Evolutionary conservation across 1,284 basidiomycete species (phyloP).

Genomic region (Tausonia pullulans): DNA sequence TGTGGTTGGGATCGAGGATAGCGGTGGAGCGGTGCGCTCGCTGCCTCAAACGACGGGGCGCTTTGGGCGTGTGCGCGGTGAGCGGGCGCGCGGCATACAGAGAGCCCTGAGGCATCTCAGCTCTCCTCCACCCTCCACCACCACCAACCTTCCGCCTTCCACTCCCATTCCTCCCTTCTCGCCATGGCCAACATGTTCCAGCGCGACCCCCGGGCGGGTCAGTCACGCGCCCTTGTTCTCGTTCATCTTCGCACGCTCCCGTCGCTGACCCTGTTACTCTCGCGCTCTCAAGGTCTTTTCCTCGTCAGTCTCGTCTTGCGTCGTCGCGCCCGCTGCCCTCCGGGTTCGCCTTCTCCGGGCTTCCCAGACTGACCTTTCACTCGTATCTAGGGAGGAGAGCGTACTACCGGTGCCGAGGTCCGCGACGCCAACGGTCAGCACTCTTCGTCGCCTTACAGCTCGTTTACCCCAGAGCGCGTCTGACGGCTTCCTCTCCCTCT

Average conservation of each 20-base stretch:
- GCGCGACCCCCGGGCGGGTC: constrained; percentile 34
- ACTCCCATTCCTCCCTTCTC: not conserved
- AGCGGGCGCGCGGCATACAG: too few species aligned
- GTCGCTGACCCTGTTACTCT: constrained; percentile 10
- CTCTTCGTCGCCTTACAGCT: constrained; percentile 3
- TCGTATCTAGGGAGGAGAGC: constrained; percentile 76
- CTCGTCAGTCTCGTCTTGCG: not conserved
- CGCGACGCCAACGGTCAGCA: constrained; percentile 84
- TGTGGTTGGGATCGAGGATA: not conserved
- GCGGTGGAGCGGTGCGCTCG: too few species aligned
- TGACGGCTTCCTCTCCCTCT: constrained; percentile 14
- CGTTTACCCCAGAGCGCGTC: not conserved
- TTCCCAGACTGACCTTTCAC: constrained; percentile 23
- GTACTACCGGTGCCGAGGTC: constrained; percentile 89
- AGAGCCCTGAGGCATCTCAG: not conserved
- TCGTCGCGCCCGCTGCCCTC: not conserved
- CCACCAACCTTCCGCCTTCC: not conserved
- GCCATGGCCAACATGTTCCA: constrained; percentile 34
- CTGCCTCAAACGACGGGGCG: too few species aligned
- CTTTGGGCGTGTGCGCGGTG: too few species aligned
- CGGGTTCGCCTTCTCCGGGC: constrained; percentile 40
- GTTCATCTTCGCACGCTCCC: not conserved
- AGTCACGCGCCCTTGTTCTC: constrained; percentile 17
- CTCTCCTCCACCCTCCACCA: not conserved
- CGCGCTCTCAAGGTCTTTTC: constrained; percentile 18